Percentiles rank a stretch among this genome's conserved stretches.
phyloP scores from a whole-genome alignment of 2,329 filamentous ascomycete species.

The Aschersonia sp. region DNA sequence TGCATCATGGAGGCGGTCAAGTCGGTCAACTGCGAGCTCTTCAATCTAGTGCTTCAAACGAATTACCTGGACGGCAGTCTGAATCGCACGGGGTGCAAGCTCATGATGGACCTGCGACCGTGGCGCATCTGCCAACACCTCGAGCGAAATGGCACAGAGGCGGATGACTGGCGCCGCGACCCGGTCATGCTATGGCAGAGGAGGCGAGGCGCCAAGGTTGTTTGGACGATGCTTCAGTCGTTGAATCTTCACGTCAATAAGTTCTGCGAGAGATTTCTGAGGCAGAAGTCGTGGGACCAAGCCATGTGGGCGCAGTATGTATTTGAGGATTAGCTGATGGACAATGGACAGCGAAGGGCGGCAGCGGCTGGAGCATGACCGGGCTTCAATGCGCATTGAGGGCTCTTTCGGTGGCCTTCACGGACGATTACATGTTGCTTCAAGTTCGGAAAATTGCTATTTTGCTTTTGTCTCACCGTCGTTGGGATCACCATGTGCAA shows the following conservation, averaged over 20 bases:
- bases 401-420: too few relatives aligned
- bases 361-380: too few relatives aligned
- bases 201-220: neutral
- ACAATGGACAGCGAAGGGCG: too few relatives aligned
- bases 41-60: conserved; percentile 20
- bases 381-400: too few relatives aligned
- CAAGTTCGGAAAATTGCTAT: too few relatives aligned
- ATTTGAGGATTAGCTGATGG: neutral
- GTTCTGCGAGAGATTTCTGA: conserved; percentile 3
- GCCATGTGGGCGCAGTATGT: neutral
- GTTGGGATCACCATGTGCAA: too few relatives aligned
- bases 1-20: conserved; percentile 16
- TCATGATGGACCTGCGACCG: conserved; percentile 7
- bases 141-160: neutral
- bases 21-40: conserved; percentile 18
- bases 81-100: conserved; percentile 1
- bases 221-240: neutral
- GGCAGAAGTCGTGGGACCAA: neutral
- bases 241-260: conserved; percentile 2
- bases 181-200: conserved; percentile 5
- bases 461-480: too few relatives aligned
- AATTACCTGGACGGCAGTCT: conserved; percentile 1
- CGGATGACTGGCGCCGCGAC: conserved; percentile 9
- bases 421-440: too few relatives aligned
- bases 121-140: neutral